Evolutionary conservation across 2,329 filamentous ascomycete genomes (phyloP).

Genomic region (Fusarium hainanense): DNA sequence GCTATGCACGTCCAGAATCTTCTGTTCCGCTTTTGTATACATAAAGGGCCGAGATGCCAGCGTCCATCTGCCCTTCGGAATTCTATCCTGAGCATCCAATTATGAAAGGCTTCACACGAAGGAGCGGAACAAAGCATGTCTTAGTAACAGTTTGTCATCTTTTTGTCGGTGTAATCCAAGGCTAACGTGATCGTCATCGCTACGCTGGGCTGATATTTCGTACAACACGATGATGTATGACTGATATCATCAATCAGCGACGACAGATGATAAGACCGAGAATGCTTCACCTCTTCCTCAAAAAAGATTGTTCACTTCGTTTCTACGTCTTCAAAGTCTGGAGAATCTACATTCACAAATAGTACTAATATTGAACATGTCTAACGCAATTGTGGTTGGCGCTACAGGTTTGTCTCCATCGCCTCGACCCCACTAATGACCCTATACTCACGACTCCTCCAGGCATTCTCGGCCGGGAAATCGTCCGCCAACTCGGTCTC

Average conservation of each 20-base stretch:
- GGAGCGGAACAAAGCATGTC: background rate
- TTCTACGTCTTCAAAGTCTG: background rate
- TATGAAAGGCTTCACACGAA: background rate
- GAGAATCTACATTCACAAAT: too few relatives aligned
- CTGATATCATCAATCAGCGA: background rate
- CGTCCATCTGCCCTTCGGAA: too few relatives aligned
- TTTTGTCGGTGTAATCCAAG: background rate
- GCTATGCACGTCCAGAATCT: background rate
- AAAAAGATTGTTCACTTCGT: background rate
- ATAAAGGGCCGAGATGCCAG: background rate
- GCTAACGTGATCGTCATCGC: background rate
- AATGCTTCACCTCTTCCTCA: background rate
- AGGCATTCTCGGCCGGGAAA: constrained; percentile 17
- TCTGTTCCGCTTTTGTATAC: background rate
- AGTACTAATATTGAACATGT: background rate
- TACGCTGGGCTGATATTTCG: background rate
- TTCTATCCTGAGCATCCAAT: background rate
- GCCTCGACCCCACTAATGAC: rapidly evolving
- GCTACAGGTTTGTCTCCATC: background rate
- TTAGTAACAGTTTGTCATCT: too few relatives aligned
- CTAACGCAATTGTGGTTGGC: constrained; percentile 13
- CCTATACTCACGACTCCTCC: background rate
- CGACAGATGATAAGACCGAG: background rate
- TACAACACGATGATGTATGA: background rate
- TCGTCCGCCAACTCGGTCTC: background rate